phyloP scores from a whole-genome alignment of 257 asterid genomes.

The Verbena officinalis region DNA sequence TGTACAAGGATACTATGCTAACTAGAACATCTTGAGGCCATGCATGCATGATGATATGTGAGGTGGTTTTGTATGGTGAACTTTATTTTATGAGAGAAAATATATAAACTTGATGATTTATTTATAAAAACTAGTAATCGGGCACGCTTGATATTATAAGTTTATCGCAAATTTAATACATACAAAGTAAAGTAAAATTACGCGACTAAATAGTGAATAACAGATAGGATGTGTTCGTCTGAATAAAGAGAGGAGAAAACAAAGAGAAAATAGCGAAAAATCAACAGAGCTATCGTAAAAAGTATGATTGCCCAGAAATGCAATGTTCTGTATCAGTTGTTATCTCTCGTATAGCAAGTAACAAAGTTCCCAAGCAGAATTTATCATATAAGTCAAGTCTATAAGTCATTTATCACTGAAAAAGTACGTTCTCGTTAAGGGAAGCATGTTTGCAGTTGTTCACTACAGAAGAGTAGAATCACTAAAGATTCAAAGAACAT shows the following conservation, averaged over 20 bases:
- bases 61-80: background rate
- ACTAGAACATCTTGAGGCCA: conserved; percentile 26
- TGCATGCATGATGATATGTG: background rate
- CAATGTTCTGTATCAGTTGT: background rate
- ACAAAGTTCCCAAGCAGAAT: background rate
- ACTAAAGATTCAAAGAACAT: background rate
- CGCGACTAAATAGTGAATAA: no score
- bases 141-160: no score
- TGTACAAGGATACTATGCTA: conserved; percentile 59
- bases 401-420: background rate
- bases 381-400: background rate
- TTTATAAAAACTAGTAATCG: no score
- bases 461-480: background rate
- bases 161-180: no score
- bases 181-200: no score
- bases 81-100: background rate
- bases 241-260: no score
- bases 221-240: no score
- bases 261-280: no score
- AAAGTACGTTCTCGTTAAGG: conserved; percentile 2
- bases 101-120: no score
- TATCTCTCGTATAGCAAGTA: background rate
- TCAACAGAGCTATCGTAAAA: no score
- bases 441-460: background rate
- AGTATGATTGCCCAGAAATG: background rate